Percentiles rank a stretch among this genome's conserved stretches.
Conservation (phyloP, 2,329 filamentous ascomycete genomes). For the Periconia macrospinosa region DNA sequence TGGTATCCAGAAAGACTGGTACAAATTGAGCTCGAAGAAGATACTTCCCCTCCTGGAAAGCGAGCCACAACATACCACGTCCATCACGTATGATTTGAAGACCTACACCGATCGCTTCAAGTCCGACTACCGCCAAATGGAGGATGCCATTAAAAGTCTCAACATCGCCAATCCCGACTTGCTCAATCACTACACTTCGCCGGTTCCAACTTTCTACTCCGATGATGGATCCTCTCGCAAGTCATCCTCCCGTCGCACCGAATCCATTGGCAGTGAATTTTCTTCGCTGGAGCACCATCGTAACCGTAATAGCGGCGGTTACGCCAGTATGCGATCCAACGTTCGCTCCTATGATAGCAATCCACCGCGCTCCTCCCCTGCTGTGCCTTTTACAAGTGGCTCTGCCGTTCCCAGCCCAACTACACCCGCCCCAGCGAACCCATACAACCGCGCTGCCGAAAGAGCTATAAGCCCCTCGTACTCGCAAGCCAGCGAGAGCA, state of each 20-base stretch:
- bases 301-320: slow-evolving; percentile 68
- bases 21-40: slow-evolving; percentile 79
- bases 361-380: slow-evolving; percentile 31
- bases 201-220: slow-evolving; percentile 47
- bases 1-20: slow-evolving; percentile 82
- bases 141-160: slow-evolving; percentile 70
- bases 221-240: slow-evolving; percentile 47
- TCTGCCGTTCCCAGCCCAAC: slow-evolving; percentile 9
- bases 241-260: slow-evolving; percentile 48
- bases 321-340: slow-evolving; percentile 45
- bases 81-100: slow-evolving; percentile 66
- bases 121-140: slow-evolving; percentile 74
- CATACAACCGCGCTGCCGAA: slow-evolving; percentile 22
- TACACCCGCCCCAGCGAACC: background rate
- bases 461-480: slow-evolving; percentile 20
- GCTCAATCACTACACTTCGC: slow-evolving; percentile 62
- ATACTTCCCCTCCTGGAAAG: slow-evolving; percentile 72
- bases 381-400: slow-evolving; percentile 21
- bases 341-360: slow-evolving; percentile 27
- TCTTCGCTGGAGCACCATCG: slow-evolving; percentile 49
- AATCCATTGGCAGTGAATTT: slow-evolving; percentile 44
- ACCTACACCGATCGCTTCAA: slow-evolving; percentile 79
- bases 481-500: slow-evolving; percentile 33
- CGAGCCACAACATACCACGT: slow-evolving; percentile 41
- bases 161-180: slow-evolving; percentile 75